Evolutionary conservation across 176 grass and related monocot genomes (phyloP).

Genomic region (Melocanna baccifera): DNA sequence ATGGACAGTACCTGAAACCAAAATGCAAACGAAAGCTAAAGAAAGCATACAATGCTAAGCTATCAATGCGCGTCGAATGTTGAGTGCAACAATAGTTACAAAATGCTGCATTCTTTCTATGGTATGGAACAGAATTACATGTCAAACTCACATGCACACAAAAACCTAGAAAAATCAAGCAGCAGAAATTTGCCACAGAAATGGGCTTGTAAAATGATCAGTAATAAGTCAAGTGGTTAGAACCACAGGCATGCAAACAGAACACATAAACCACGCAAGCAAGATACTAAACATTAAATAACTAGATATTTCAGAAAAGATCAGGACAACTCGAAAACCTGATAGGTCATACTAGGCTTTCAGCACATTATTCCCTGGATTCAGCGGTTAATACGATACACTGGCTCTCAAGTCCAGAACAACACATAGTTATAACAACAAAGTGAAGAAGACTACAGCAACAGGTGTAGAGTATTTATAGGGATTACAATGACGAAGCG

Average conservation of each 20-base stretch:
- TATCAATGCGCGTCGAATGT: background rate
- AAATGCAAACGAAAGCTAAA: background rate
- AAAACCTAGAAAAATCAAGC: background rate
- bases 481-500: slow-evolving; percentile 20
- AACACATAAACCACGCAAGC: background rate
- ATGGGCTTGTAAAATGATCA: background rate
- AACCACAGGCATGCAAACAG: background rate
- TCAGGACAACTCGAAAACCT: background rate
- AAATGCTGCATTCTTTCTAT: background rate
- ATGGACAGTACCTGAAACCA: background rate
- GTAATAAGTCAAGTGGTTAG: background rate
- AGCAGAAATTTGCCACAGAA: background rate
- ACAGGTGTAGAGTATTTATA: background rate
- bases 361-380: slow-evolving; percentile 40
- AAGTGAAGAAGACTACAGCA: slow-evolving; percentile 13
- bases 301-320: slow-evolving; percentile 21
- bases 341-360: slow-evolving; percentile 5
- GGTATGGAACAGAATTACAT: background rate
- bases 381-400: slow-evolving; percentile 16
- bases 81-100: background rate
- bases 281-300: background rate
- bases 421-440: slow-evolving; percentile 33
- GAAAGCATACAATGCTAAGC: background rate
- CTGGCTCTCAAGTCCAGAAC: slow-evolving; percentile 29
- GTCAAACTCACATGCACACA: background rate